These are phyloP conservation scores for Saccharomycopsis fermentans DNA, from an alignment of 805 yeast genomes.

Conservation along the genomic window DNA sequence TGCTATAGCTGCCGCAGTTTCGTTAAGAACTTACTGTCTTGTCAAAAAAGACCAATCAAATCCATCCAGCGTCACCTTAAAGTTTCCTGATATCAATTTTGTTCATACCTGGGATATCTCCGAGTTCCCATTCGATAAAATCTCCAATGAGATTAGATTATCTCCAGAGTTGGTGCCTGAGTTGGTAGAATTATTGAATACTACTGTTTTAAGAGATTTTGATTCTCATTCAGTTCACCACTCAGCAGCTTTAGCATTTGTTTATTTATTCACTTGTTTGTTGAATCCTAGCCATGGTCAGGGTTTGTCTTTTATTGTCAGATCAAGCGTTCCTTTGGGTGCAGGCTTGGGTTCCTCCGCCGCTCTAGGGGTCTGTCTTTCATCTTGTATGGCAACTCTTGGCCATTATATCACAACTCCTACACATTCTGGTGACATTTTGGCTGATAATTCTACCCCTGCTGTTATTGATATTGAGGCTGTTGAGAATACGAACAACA, in stretches of 20 bases:
- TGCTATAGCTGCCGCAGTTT: slow-evolving; percentile 91
- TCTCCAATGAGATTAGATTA: slow-evolving; percentile 22
- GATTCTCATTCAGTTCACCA: slow-evolving; percentile 47
- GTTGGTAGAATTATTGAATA: slow-evolving; percentile 37
- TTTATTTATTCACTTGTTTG: slow-evolving; percentile 61
- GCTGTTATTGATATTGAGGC: neutral
- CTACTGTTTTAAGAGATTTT: slow-evolving; percentile 34
- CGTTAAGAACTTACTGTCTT: slow-evolving; percentile 71
- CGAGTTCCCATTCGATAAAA: slow-evolving; percentile 51
- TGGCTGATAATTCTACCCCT: slow-evolving; percentile 27
- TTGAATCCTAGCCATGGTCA: slow-evolving; percentile 38
- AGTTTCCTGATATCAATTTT: slow-evolving; percentile 77
- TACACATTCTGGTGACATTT: slow-evolving; percentile 17
- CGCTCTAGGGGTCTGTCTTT: slow-evolving; percentile 72
- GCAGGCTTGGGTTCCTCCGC: slow-evolving; percentile 97
- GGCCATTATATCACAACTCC: slow-evolving; percentile 45
- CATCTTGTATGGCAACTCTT: slow-evolving; percentile 58
- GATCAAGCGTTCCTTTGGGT: slow-evolving; percentile 87
- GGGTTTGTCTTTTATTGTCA: slow-evolving; percentile 42
- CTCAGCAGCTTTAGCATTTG: slow-evolving; percentile 72
- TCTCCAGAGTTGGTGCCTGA: slow-evolving; percentile 52
- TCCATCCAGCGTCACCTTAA: slow-evolving; percentile 43
- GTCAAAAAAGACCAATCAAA: slow-evolving; percentile 37
- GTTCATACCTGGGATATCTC: slow-evolving; percentile 49
- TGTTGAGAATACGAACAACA: neutral